A percentile compares a stretch with the other conserved stretches of the same genome.
Evolutionary conservation across 2,329 filamentous ascomycete genomes (phyloP).

Genomic region (Dothideomycetes sp.): DNA sequence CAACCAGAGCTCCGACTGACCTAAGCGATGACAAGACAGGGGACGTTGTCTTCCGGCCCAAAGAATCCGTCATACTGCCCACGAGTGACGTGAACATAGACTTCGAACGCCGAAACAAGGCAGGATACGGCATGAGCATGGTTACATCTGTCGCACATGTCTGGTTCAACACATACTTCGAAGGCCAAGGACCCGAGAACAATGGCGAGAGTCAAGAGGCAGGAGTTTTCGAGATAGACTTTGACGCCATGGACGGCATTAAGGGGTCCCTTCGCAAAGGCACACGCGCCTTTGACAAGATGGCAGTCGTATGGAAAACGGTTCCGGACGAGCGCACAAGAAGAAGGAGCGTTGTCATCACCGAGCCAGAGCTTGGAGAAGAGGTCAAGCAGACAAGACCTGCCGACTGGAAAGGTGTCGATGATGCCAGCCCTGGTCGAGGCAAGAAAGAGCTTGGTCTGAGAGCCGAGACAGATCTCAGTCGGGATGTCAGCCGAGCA

Average conservation of each 20-base stretch:
- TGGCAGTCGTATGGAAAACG: constrained; percentile 74
- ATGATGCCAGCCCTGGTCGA: constrained; percentile 20
- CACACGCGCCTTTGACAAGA: constrained; percentile 64
- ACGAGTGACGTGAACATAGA: constrained; percentile 85
- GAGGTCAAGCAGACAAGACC: constrained; percentile 58
- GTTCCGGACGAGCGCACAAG: constrained; percentile 17
- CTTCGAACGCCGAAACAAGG: constrained; percentile 74
- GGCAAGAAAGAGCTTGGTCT: constrained; percentile 57
- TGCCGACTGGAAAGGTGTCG: constrained; percentile 62
- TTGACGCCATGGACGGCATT: constrained; percentile 82
- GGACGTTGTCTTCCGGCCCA: constrained; percentile 69
- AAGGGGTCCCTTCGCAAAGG: constrained; percentile 82
- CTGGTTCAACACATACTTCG: constrained; percentile 95
- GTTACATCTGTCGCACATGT: constrained; percentile 88
- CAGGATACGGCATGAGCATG: constrained; percentile 67
- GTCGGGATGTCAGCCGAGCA: constrained; percentile 58
- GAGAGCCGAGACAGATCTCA: constrained; percentile 52
- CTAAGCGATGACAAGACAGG: constrained; percentile 33
- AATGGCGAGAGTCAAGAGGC: constrained; percentile 52
- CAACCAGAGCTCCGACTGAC: constrained; percentile 2
- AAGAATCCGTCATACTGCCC: constrained; percentile 55
- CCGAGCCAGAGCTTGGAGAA: constrained; percentile 55
- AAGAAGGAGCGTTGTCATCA: constrained; percentile 37
- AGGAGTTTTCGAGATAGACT: constrained; percentile 61
- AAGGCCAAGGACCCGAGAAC: constrained; percentile 64